Conservation (phyloP, 83 land plant species). For the Thuja plicata region DNA sequence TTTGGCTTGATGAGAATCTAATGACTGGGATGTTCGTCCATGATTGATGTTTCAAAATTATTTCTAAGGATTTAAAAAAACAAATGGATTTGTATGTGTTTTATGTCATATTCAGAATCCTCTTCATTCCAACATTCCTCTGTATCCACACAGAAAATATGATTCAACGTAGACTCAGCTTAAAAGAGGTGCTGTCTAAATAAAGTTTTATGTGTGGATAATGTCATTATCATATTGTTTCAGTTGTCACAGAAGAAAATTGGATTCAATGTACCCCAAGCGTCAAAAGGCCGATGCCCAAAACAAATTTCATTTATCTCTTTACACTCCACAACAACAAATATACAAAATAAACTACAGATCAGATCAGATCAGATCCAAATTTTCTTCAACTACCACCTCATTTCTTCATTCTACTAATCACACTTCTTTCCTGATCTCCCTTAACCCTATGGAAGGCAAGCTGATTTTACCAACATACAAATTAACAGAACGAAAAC, state of each 20-base stretch:
- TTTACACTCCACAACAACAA: constrained; percentile 6
- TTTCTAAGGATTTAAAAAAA: not conserved
- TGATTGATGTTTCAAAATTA: not conserved
- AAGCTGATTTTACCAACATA: not conserved
- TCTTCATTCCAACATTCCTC: not conserved
- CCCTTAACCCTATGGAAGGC: not conserved
- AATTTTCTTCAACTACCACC: not conserved
- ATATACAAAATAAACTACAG: not conserved
- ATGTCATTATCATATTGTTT: not conserved
- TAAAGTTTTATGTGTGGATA: too few relatives aligned
- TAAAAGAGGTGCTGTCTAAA: too few relatives aligned
- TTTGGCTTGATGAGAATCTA: not conserved
- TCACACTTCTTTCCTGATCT: not conserved
- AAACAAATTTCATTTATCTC: not conserved
- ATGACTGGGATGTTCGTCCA: not conserved
- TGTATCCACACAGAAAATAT: not conserved
- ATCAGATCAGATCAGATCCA: not conserved
- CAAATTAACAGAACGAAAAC: not conserved
- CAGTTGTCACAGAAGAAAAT: not conserved
- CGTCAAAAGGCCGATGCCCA: not conserved
- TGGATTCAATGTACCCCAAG: not conserved
- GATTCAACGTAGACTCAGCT: too few relatives aligned
- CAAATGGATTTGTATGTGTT: not conserved
- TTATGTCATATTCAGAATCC: not conserved
- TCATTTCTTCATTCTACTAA: not conserved